Conservation (phyloP, 768 basidiomycete genomes). For the Lactarius hatsudake region DNA sequence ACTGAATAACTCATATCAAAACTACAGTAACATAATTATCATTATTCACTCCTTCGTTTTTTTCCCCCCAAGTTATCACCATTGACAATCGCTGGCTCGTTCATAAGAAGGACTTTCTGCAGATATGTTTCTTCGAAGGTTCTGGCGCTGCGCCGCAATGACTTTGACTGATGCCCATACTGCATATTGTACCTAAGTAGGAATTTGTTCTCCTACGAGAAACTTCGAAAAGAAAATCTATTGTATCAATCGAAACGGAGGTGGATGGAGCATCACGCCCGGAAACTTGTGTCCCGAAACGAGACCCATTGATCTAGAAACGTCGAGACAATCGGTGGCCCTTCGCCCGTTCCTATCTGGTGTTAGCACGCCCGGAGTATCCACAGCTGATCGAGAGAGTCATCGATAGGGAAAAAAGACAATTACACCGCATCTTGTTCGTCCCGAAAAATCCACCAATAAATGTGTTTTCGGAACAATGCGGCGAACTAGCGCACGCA, state of each 20-base stretch:
- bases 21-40: conserved; percentile 10
- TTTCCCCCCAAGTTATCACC: not conserved
- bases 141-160: not conserved
- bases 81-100: not conserved
- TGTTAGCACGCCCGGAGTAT: conserved; percentile 11
- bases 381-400: conserved; percentile 2
- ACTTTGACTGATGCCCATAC: conserved; percentile 4
- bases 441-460: not conserved
- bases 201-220: conserved; percentile 12
- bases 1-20: not conserved
- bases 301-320: conserved; percentile 6
- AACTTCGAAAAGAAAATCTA: conserved; percentile 20
- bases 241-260: conserved; percentile 12
- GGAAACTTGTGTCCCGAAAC: conserved; percentile 18
- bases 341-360: conserved; percentile 15
- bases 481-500: not conserved
- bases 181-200: conserved; percentile 5
- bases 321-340: conserved; percentile 1
- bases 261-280: conserved; percentile 18
- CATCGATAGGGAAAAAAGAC: conserved; percentile 9
- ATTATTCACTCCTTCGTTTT: conserved; percentile 12
- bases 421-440: not conserved
- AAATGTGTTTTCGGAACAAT: conserved; percentile 2
- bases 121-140: not conserved
- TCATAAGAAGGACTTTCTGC: conserved; percentile 2